Percentiles rank a stretch among this genome's conserved stretches.
These are phyloP conservation scores for Hibiscus trionum DNA, from an alignment of 345 rosid species.

Conservation along the genomic window DNA sequence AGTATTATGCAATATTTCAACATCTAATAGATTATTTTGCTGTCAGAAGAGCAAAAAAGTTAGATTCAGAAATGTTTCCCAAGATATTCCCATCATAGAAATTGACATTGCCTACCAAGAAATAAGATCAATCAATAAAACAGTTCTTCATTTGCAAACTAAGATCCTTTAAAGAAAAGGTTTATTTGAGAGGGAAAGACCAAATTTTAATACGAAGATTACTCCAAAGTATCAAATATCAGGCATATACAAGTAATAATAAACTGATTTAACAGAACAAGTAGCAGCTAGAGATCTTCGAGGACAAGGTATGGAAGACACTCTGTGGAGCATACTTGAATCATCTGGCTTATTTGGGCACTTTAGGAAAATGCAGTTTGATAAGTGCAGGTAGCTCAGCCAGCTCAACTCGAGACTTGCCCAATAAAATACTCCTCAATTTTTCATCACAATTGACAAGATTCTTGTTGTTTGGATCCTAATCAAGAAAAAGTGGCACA, in stretches of 20 bases:
- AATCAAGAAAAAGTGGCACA: conserved; percentile 1
- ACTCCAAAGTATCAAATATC: neutral
- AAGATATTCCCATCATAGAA: neutral
- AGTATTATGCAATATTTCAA: neutral
- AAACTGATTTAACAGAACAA: neutral
- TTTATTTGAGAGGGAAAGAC: neutral
- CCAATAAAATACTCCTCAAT: conserved; percentile 61
- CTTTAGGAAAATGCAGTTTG: conserved; percentile 77
- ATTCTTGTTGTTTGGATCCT: conserved; percentile 82
- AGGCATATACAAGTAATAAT: neutral
- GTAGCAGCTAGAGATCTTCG: conserved; percentile 1
- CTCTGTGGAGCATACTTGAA: conserved; percentile 7
- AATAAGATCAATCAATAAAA: neutral
- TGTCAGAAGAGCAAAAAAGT: neutral
- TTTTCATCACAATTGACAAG: conserved; percentile 74
- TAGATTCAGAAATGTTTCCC: neutral
- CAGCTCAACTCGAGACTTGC: conserved; percentile 69
- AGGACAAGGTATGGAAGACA: conserved; percentile 1
- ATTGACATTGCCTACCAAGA: neutral
- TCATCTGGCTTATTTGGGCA: conserved; percentile 34
- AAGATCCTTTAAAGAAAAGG: neutral
- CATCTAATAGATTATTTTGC: neutral
- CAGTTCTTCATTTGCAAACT: neutral
- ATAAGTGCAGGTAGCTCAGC: conserved; percentile 76
- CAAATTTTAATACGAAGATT: neutral